phyloP scores from a whole-genome alignment of 2,329 filamentous ascomycete genomes.

The Hypomyces rosellus region DNA sequence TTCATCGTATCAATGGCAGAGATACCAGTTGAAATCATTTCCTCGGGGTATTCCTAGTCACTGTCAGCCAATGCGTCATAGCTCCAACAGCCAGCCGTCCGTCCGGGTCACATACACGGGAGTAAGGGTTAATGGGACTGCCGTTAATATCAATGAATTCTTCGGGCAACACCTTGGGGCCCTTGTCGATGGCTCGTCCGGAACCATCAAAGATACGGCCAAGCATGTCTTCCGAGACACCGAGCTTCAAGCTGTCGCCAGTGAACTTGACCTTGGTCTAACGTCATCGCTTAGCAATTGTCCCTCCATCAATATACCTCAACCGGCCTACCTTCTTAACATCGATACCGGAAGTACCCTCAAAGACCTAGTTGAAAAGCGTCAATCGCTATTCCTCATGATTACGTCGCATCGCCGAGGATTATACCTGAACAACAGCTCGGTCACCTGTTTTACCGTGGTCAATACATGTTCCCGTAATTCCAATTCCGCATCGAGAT shows the following conservation, averaged over 20 bases:
- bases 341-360: slow-evolving; percentile 94
- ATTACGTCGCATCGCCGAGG: neutral
- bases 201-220: slow-evolving; percentile 98
- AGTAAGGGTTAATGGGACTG: slow-evolving; percentile 96
- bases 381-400: slow-evolving; percentile 18
- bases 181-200: slow-evolving; percentile 96
- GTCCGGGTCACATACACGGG: slow-evolving; percentile 54
- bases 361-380: slow-evolving; percentile 66
- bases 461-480: slow-evolving; percentile 16
- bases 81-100: too few relatives aligned
- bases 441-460: slow-evolving; percentile 60
- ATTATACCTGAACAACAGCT: slow-evolving; percentile 83
- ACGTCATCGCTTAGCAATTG: slow-evolving; percentile 20
- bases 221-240: slow-evolving; percentile 98
- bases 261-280: slow-evolving; percentile 97
- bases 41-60: slow-evolving; percentile 86
- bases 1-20: slow-evolving; percentile 99
- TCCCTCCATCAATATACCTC: slow-evolving; percentile 2
- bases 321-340: slow-evolving; percentile 78
- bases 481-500: slow-evolving; percentile 2
- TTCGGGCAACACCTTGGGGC: slow-evolving; percentile 94
- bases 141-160: slow-evolving; percentile 99
- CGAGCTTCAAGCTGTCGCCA: slow-evolving; percentile 93
- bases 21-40: slow-evolving; percentile 99
- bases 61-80: slow-evolving; percentile 6